Evolutionary conservation across 192 early-diverging fungal genomes (phyloP).

Genomic region (Jimgerdemannia lactiflua): DNA sequence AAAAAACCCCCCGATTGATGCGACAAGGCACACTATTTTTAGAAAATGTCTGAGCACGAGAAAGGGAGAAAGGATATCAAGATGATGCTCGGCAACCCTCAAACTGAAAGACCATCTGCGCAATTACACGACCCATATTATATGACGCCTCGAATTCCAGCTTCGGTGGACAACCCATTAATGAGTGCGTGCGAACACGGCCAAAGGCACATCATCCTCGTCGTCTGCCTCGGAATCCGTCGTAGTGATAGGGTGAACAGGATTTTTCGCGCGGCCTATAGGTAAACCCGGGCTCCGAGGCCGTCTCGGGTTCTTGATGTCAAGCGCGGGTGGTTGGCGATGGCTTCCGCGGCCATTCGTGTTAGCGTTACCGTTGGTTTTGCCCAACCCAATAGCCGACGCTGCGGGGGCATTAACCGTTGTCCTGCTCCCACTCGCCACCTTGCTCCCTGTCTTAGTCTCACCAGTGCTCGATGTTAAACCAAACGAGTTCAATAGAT

Average conservation of each 20-base stretch:
- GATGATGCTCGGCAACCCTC: no score
- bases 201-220: conserved; percentile 6
- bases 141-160: no score
- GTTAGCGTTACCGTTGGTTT: neutral
- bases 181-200: neutral
- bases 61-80: no score
- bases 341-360: conserved; percentile 7
- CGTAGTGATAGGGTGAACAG: neutral
- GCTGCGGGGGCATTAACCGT: neutral
- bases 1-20: no score
- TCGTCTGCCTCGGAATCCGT: neutral
- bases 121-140: no score
- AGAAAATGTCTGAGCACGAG: no score
- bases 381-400: no score
- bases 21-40: no score
- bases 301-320: conserved; percentile 23
- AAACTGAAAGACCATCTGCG: no score
- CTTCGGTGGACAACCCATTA: neutral
- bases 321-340: conserved; percentile 32
- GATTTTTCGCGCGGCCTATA: neutral
- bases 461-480: conserved; percentile 9
- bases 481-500: conserved; percentile 1
- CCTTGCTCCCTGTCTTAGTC: conserved; percentile 7
- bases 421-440: conserved; percentile 7
- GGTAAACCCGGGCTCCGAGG: conserved; percentile 14